These are phyloP conservation scores for Penicillium mononematosum DNA, from an alignment of 495 filamentous ascomycete species.

Conservation along the genomic window DNA sequence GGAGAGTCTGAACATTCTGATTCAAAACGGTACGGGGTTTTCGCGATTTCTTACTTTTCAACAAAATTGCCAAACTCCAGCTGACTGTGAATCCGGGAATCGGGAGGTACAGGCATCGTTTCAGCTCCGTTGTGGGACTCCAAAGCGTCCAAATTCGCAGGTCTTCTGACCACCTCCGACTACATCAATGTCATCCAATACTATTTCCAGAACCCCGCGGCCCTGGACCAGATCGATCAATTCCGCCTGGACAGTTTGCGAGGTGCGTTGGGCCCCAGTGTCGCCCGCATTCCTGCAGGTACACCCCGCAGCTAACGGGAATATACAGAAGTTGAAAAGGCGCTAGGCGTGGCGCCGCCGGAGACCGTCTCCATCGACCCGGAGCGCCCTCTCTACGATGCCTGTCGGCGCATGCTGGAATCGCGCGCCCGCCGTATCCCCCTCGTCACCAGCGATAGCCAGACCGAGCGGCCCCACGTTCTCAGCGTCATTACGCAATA, in stretches of 20 bases:
- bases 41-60: conserved; percentile 6
- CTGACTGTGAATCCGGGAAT: conserved; percentile 26
- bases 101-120: conserved; percentile 74
- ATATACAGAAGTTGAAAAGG: conserved; percentile 81
- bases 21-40: conserved; percentile 79
- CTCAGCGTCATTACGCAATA: conserved; percentile 98
- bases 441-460: conserved; percentile 89
- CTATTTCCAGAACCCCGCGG: conserved; percentile 96
- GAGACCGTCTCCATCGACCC: conserved; percentile 97
- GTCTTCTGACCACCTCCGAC: conserved; percentile 90
- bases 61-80: conserved; percentile 1
- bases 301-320: conserved; percentile 2
- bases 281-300: not conserved
- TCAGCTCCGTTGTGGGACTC: conserved; percentile 98
- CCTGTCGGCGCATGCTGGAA: conserved; percentile 89
- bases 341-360: conserved; percentile 83
- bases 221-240: conserved; percentile 84
- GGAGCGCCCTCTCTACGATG: conserved; percentile 85
- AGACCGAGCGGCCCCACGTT: conserved; percentile 88
- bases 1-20: conserved; percentile 92
- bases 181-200: conserved; percentile 99
- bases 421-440: conserved; percentile 92
- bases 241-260: conserved; percentile 91
- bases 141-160: conserved; percentile 87
- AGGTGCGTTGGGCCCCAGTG: conserved; percentile 51